phyloP scores from a whole-genome alignment of 192 early-diverging fungal genomes.

The Coemansia furcata region DNA sequence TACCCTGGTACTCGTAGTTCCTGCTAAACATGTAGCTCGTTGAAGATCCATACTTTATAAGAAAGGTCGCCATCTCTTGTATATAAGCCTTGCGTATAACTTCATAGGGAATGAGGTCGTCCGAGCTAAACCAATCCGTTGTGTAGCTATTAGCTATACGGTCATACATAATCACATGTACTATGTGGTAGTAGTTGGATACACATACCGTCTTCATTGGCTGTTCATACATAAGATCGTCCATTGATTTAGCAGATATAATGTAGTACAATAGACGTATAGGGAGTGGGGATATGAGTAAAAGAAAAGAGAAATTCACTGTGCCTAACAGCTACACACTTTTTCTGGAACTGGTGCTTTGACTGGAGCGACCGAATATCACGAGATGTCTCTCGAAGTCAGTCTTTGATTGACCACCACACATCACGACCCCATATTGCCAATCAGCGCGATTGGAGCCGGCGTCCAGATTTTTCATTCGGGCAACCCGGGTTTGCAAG shows the following conservation, averaged over 20 bases:
- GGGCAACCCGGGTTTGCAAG: not conserved
- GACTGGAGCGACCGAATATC: not conserved
- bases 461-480: not conserved
- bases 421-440: not conserved
- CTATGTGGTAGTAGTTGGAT: not conserved
- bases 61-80: not conserved
- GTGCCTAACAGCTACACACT: not conserved
- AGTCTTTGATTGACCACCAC: not conserved
- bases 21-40: not conserved
- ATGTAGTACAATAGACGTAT: not conserved
- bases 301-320: not conserved
- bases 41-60: not conserved
- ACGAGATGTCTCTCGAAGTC: not conserved
- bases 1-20: not conserved
- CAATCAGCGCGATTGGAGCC: not conserved
- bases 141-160: not conserved
- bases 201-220: not conserved
- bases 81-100: not conserved
- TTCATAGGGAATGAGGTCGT: not conserved
- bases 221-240: not conserved
- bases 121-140: not conserved
- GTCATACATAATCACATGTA: not conserved
- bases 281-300: not conserved
- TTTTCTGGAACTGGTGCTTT: not conserved
- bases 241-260: not conserved